Percentiles rank a stretch among this genome's conserved stretches.
These are phyloP conservation scores for Yarrowia phangngaensis DNA, from an alignment of 805 yeast genomes.

Conservation along the genomic window DNA sequence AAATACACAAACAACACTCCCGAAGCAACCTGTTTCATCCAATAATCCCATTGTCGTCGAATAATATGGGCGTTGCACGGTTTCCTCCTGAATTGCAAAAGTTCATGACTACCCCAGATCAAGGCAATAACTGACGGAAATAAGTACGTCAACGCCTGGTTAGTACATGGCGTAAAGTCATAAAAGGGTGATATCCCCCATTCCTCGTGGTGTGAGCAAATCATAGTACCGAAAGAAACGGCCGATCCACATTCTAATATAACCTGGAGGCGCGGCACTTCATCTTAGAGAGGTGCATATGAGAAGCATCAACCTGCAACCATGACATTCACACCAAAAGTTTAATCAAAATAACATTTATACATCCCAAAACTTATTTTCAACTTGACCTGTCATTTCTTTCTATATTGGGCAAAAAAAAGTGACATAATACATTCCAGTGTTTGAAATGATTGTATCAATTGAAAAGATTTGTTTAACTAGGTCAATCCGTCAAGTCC, in stretches of 20 bases:
- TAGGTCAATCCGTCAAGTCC: no score
- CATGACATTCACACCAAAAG: conserved; percentile 32
- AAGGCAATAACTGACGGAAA: conserved; percentile 17
- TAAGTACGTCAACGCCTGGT: conserved; percentile 1
- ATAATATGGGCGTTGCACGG: conserved; percentile 11
- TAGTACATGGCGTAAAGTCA: conserved; percentile 24
- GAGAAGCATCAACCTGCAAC: conserved; percentile 12
- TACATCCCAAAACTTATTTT: no score
- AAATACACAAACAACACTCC: neutral
- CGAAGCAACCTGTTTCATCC: conserved; percentile 1
- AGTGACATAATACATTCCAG: no score
- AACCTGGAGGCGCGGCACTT: no score
- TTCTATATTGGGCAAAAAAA: no score
- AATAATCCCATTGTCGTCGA: conserved; percentile 12
- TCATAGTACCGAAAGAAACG: no score
- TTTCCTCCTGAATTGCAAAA: neutral
- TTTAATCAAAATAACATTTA: no score
- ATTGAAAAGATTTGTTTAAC: no score
- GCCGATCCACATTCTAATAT: no score
- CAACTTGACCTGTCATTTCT: no score
- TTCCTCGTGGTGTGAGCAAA: conserved; percentile 19
- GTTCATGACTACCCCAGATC: conserved; percentile 12
- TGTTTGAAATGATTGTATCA: no score
- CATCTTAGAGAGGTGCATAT: conserved; percentile 10
- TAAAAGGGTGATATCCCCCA: conserved; percentile 17